Percentiles rank a stretch among this genome's conserved stretches.
Conservation (phyloP, 331 rosid species). For the Cydonia oblonga region DNA sequence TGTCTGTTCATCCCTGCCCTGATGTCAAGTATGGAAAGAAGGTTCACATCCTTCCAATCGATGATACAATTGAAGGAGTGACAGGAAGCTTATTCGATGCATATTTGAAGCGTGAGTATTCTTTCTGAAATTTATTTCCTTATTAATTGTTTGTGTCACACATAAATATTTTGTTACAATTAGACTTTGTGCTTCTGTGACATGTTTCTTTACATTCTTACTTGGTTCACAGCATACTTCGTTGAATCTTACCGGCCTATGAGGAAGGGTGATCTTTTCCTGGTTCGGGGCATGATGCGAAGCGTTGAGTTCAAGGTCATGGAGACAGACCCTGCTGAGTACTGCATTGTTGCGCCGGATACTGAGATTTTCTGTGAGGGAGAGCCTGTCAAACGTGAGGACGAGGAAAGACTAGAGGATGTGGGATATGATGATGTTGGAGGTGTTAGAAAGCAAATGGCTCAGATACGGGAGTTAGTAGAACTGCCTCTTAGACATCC, state of each 20-base stretch:
- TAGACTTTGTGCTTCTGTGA: background rate
- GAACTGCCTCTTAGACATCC: slow-evolving; percentile 61
- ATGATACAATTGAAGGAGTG: slow-evolving; percentile 50
- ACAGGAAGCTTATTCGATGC: slow-evolving; percentile 51
- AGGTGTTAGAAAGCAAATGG: slow-evolving; percentile 59
- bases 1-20: slow-evolving; percentile 37
- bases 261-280: slow-evolving; percentile 55
- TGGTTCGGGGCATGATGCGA: slow-evolving; percentile 45
- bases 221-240: slow-evolving; percentile 34
- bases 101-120: slow-evolving; percentile 45
- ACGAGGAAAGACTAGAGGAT: slow-evolving; percentile 48
- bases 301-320: slow-evolving; percentile 54
- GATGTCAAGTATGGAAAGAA: slow-evolving; percentile 46
- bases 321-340: slow-evolving; percentile 45
- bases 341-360: slow-evolving; percentile 46
- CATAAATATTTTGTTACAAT: background rate
- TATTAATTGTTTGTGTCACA: background rate
- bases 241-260: slow-evolving; percentile 37
- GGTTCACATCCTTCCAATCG: slow-evolving; percentile 49
- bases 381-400: slow-evolving; percentile 47
- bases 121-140: background rate
- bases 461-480: slow-evolving; percentile 49
- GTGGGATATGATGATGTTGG: slow-evolving; percentile 56
- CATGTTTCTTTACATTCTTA: background rate
- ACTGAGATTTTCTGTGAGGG: slow-evolving; percentile 59